These are phyloP conservation scores for Diaporthe velutina DNA, from an alignment of 2,329 filamentous ascomycete genomes.

Conservation along the genomic window DNA sequence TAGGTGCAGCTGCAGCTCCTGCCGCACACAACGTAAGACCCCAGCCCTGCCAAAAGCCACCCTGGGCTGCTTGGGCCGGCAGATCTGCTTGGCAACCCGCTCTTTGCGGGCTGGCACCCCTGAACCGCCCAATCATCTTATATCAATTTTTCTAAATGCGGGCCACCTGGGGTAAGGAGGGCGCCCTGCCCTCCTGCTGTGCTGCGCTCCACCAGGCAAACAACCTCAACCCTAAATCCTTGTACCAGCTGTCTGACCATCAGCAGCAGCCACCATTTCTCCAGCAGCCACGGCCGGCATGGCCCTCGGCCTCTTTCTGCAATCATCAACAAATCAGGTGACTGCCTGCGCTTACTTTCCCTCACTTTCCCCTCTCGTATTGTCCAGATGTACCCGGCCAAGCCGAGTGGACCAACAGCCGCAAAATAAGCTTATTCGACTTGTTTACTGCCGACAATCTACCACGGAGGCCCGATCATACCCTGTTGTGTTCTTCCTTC, in stretches of 20 bases:
- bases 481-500: neutral
- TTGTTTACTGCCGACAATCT: neutral
- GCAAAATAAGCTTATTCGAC: conserved; percentile 33
- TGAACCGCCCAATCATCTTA: conserved; percentile 22
- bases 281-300: neutral
- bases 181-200: neutral
- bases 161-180: conserved; percentile 4
- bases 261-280: neutral
- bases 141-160: conserved; percentile 10
- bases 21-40: neutral
- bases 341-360: neutral
- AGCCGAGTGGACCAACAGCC: conserved; percentile 33
- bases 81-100: conserved; percentile 19
- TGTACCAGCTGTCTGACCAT: neutral
- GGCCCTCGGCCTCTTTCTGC: neutral
- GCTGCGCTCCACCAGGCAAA: conserved; percentile 20
- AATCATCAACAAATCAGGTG: neutral
- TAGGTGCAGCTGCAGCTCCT: neutral
- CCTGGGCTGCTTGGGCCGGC: neutral
- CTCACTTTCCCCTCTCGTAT: neutral
- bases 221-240: conserved; percentile 27
- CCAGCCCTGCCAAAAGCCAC: conserved; percentile 13
- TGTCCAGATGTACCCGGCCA: neutral
- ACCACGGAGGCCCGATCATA: neutral
- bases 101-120: neutral